A percentile compares a stretch with the other conserved stretches of the same genome.
Evolutionary conservation across 164 flowering plant species (phyloP).

Genomic region (Vitis labrusca): DNA sequence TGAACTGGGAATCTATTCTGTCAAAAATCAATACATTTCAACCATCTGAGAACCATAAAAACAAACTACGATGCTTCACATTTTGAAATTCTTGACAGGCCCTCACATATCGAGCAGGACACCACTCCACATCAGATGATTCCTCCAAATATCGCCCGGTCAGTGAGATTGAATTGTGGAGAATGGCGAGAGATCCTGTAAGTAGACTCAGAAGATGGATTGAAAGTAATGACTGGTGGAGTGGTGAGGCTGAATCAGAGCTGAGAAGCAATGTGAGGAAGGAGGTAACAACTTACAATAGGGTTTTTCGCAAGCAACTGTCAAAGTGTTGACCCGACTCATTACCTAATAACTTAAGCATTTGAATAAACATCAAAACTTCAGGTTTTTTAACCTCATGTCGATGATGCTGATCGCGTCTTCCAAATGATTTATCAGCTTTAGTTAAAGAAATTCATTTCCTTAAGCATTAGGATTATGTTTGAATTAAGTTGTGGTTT

Average conservation of each 20-base stretch:
- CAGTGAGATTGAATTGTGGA: conserved; percentile 87
- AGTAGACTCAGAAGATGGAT: conserved; percentile 81
- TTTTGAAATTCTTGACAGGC: conserved; percentile 43
- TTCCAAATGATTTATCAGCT: too few species aligned
- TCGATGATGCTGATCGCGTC: too few species aligned
- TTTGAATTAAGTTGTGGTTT: background rate
- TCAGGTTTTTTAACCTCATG: too few species aligned
- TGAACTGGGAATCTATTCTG: conserved; percentile 9
- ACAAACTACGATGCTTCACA: background rate
- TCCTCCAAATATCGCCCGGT: conserved; percentile 84
- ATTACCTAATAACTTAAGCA: too few species aligned
- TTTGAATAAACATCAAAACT: too few species aligned
- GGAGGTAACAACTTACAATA: conserved; percentile 41
- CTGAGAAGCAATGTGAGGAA: conserved; percentile 53
- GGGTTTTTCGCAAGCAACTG: too few species aligned
- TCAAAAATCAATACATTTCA: background rate
- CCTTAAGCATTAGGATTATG: too few species aligned
- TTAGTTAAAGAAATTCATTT: too few species aligned
- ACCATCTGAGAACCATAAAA: background rate
- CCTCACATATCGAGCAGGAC: conserved; percentile 89
- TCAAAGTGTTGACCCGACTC: too few species aligned
- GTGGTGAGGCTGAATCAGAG: conserved; percentile 48
- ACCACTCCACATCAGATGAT: conserved; percentile 96
- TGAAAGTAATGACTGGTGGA: conserved; percentile 85
- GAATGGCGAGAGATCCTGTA: conserved; percentile 50